These are phyloP conservation scores for Thermoascus crustaceus DNA, from an alignment of 2,329 filamentous ascomycete species.

Conservation along the genomic window DNA sequence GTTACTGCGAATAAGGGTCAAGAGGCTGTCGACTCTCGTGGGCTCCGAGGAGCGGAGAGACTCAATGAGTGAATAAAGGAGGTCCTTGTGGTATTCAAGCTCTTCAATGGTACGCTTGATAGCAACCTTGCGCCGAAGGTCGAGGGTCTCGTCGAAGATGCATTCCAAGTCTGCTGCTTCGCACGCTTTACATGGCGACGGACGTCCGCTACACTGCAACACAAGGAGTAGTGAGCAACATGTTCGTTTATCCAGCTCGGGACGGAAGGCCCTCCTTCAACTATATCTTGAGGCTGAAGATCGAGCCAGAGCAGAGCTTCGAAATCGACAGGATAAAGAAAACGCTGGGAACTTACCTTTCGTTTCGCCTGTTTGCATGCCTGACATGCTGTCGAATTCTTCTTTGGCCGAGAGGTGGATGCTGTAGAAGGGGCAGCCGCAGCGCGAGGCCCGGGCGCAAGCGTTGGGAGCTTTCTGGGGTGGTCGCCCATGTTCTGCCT, in stretches of 20 bases:
- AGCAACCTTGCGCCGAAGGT: conserved; percentile 30
- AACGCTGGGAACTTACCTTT: conserved; percentile 23
- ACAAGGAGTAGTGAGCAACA: conserved; percentile 5
- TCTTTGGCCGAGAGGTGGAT: conserved; percentile 22
- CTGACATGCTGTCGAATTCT: conserved; percentile 29
- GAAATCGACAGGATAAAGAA: conserved; percentile 3
- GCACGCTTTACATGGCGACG: conserved; percentile 30
- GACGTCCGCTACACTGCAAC: conserved; percentile 27
- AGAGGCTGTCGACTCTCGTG: conserved; percentile 15
- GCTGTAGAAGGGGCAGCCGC: conserved; percentile 11
- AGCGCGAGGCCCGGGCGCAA: conserved; percentile 20
- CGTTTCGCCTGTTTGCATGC: conserved; percentile 30
- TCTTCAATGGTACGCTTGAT: conserved; percentile 29
- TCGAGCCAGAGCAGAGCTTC: neutral
- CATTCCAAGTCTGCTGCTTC: conserved; percentile 21
- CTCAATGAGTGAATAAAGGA: conserved; percentile 23
- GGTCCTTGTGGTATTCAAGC: conserved; percentile 24
- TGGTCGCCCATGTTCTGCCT: conserved; percentile 9
- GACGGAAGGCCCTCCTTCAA: neutral
- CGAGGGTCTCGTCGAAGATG: conserved; percentile 27
- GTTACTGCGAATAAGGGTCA: conserved; percentile 21
- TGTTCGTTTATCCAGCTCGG: neutral
- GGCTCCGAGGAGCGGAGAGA: conserved; percentile 20
- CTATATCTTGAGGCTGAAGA: neutral
- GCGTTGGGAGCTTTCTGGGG: conserved; percentile 17